A percentile compares a stretch with the other conserved stretches of the same genome.
phyloP scores from a whole-genome alignment of 768 basidiomycete species.

The Lactarius indigo region DNA sequence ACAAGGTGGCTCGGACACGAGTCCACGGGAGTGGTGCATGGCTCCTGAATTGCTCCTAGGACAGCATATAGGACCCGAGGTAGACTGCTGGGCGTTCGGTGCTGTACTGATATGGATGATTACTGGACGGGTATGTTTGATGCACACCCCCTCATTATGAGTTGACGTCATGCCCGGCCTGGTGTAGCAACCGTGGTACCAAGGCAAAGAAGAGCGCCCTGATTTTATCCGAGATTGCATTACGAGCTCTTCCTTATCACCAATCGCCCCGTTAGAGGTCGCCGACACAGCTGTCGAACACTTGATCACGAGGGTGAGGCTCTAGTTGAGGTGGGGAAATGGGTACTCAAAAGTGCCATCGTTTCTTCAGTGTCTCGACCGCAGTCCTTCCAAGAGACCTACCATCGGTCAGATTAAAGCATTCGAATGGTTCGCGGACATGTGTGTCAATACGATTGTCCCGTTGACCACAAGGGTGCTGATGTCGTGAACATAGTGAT shows the following conservation, averaged over 20 bases:
- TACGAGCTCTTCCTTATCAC: background rate
- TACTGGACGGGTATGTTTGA: slow-evolving; percentile 20
- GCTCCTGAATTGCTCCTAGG: slow-evolving; percentile 25
- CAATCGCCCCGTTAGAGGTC: slow-evolving; percentile 4
- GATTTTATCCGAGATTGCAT: slow-evolving; percentile 13
- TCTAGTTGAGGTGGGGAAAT: background rate
- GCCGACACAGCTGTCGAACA: slow-evolving; percentile 2
- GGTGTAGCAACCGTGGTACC: slow-evolving; percentile 14
- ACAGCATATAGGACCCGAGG: slow-evolving; percentile 23
- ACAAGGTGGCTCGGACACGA: background rate
- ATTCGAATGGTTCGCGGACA: slow-evolving; percentile 19
- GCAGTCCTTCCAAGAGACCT: slow-evolving; percentile 21
- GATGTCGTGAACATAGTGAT: slow-evolving; percentile 9
- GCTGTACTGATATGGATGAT: slow-evolving; percentile 24
- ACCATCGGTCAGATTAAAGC: slow-evolving; percentile 9
- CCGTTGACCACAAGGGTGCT: background rate
- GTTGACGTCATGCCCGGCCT: background rate
- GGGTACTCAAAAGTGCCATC: background rate
- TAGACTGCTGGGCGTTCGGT: slow-evolving; percentile 25
- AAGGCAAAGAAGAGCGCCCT: background rate
- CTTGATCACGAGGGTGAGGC: slow-evolving; percentile 20
- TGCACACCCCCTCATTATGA: background rate
- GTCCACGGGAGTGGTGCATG: slow-evolving; percentile 20
- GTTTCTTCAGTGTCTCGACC: slow-evolving; percentile 23
- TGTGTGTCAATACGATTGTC: slow-evolving; percentile 10